Conservation (phyloP, 2,329 filamentous ascomycete genomes). For the Dothideomycetes sp. region DNA sequence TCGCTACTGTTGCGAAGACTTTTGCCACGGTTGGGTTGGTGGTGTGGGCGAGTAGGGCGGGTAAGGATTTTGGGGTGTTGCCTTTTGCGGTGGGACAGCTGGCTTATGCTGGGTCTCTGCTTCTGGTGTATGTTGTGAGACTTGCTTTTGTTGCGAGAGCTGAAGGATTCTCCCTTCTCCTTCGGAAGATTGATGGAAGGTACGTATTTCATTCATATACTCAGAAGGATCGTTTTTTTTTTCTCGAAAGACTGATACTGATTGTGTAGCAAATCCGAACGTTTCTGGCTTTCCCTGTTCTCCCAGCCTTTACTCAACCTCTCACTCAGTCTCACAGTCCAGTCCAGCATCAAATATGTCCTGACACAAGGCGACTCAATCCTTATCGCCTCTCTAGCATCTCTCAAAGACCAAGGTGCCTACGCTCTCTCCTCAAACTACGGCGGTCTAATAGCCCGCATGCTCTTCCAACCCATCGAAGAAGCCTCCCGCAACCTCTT, state of each 20-base stretch:
- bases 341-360: slow-evolving; percentile 84
- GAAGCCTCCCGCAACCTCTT: slow-evolving; percentile 89
- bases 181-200: slow-evolving; percentile 35
- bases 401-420: slow-evolving; percentile 72
- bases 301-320: slow-evolving; percentile 62
- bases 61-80: slow-evolving; percentile 59
- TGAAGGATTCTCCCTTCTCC: slow-evolving; percentile 61
- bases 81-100: slow-evolving; percentile 86
- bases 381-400: slow-evolving; percentile 69
- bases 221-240: neutral
- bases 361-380: slow-evolving; percentile 92
- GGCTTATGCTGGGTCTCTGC: slow-evolving; percentile 59
- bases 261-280: slow-evolving; percentile 21
- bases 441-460: slow-evolving; percentile 75
- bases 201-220: slow-evolving; percentile 21
- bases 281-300: slow-evolving; percentile 54
- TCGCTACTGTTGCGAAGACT: slow-evolving; percentile 70
- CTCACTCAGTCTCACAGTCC: slow-evolving; percentile 72
- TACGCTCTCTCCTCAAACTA: slow-evolving; percentile 92
- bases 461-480: slow-evolving; percentile 91
- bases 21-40: slow-evolving; percentile 62
- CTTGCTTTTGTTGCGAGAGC: slow-evolving; percentile 47
- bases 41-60: slow-evolving; percentile 48
- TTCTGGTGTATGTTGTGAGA: slow-evolving; percentile 59
- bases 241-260: neutral